Conservation (phyloP, 345 rosid genomes). For the Eucalyptus pauciflora region DNA sequence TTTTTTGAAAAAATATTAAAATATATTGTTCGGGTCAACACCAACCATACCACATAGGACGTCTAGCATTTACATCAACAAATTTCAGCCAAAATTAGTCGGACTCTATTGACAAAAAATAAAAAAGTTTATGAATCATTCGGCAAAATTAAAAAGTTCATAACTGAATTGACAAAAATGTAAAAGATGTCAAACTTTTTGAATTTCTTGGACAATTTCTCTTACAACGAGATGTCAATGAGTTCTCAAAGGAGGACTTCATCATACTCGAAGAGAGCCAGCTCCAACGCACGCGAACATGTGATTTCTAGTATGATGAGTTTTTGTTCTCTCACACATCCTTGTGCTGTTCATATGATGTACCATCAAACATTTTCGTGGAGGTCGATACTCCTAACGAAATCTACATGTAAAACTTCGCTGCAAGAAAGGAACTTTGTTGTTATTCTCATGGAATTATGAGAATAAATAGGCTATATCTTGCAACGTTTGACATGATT, state of each 20-base stretch:
- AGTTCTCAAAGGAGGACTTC: background rate
- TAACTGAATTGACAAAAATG: accelerated
- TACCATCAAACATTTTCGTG: background rate
- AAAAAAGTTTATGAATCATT: no score
- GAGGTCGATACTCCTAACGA: background rate
- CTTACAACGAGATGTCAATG: background rate
- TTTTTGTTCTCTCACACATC: background rate
- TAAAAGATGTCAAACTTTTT: no score
- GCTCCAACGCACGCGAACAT: background rate
- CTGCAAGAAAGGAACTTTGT: background rate
- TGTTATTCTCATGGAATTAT: background rate
- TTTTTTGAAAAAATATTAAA: no score
- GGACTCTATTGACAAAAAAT: no score
- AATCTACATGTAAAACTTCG: background rate
- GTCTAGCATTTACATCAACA: background rate
- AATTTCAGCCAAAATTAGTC: background rate
- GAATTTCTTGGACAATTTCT: background rate
- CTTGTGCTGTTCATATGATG: background rate
- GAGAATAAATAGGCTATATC: background rate
- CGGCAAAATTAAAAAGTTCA: no score
- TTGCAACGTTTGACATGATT: background rate
- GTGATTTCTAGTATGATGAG: background rate
- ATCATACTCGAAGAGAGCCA: background rate
- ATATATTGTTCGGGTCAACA: background rate
- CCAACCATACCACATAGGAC: background rate